phyloP scores from a whole-genome alignment of 1,139 yeast genomes.

The Petasospora rhodanensis region DNA sequence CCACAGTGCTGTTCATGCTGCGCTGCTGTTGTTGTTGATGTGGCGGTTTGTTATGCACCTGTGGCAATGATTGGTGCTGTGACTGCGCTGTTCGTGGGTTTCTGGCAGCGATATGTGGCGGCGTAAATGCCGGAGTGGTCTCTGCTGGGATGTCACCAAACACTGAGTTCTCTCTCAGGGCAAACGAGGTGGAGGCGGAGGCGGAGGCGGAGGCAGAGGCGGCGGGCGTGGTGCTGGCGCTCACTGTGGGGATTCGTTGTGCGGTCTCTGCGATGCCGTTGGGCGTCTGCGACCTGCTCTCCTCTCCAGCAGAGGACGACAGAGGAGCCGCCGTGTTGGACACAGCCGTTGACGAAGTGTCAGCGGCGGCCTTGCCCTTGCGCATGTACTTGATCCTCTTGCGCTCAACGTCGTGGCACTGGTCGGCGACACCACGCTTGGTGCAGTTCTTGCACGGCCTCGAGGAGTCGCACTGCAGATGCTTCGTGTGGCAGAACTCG shows the following conservation, averaged over 20 bases:
- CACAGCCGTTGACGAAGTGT: not conserved
- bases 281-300: too few relatives aligned
- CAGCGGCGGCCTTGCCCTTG: slow-evolving; percentile 2
- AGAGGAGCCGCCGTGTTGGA: too few relatives aligned
- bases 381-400: slow-evolving; percentile 39
- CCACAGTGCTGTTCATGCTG: slow-evolving; percentile 11
- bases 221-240: too few relatives aligned
- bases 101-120: not conserved
- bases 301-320: too few relatives aligned
- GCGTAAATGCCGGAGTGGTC: too few relatives aligned
- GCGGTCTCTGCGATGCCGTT: too few relatives aligned
- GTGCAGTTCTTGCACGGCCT: slow-evolving; percentile 70
- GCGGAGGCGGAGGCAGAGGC: too few relatives aligned
- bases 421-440: slow-evolving; percentile 50
- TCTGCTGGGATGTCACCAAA: too few relatives aligned
- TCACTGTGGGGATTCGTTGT: too few relatives aligned
- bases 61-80: slow-evolving; percentile 2
- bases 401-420: slow-evolving; percentile 57
- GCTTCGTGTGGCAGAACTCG: slow-evolving; percentile 65
- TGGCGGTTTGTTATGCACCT: too few relatives aligned
- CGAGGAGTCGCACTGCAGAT: slow-evolving; percentile 53
- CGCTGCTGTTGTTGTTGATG: slow-evolving; percentile 4
- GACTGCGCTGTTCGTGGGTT: slow-evolving; percentile 8
- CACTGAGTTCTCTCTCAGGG: too few relatives aligned
- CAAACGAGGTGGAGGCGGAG: too few relatives aligned